A percentile compares a stretch with the other conserved stretches of the same genome.
Conservation (phyloP, 2,329 filamentous ascomycete genomes). For the Talaromyces sp. region DNA sequence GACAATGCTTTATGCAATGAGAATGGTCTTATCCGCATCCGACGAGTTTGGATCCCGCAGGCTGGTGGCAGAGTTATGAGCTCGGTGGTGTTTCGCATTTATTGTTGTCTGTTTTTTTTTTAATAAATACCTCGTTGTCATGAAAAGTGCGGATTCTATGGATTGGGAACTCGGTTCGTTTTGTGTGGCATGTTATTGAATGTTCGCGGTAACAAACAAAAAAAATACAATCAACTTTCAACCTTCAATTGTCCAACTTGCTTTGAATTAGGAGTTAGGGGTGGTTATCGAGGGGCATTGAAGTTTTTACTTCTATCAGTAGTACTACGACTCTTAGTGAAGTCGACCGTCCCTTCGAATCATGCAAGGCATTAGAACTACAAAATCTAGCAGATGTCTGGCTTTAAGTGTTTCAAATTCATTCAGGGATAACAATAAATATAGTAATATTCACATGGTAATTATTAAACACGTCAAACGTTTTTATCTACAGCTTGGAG, state of each 20-base stretch:
- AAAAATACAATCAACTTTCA: background rate
- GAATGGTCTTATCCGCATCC: background rate
- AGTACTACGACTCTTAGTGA: background rate
- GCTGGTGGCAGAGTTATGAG: background rate
- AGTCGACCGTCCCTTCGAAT: background rate
- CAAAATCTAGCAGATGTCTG: background rate
- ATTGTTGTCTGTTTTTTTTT: background rate
- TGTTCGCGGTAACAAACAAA: background rate
- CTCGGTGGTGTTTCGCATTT: background rate
- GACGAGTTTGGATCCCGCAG: background rate
- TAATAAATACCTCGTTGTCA: background rate
- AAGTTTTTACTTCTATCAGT: background rate
- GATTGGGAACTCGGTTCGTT: background rate
- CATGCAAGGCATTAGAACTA: background rate
- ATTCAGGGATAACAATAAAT: background rate
- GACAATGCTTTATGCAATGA: background rate
- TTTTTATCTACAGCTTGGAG: conserved; percentile 57
- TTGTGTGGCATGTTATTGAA: background rate
- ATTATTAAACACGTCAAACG: conserved; percentile 4
- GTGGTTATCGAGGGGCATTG: background rate
- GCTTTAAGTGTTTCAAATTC: background rate
- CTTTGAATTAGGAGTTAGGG: background rate
- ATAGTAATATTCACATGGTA: conserved; percentile 8
- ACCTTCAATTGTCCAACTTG: background rate
- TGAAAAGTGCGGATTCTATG: background rate